Percentiles rank a stretch among this genome's conserved stretches.
Conservation (phyloP, 441 rosid genomes). For the Aleurites moluccanus region DNA sequence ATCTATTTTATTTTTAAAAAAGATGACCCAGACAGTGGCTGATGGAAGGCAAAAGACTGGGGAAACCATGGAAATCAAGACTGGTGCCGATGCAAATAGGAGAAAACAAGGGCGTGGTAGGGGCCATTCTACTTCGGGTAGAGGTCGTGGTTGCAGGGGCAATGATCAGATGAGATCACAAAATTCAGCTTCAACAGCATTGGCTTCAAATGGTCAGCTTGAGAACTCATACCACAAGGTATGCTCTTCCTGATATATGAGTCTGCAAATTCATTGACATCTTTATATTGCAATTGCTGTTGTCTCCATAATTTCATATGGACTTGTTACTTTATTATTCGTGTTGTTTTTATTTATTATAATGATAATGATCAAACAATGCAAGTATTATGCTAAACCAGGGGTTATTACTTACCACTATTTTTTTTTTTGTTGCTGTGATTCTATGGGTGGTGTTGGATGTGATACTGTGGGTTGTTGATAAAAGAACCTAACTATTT, state of each 20-base stretch:
- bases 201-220: constrained; percentile 57
- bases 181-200: constrained; percentile 40
- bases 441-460: background rate
- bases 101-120: constrained; percentile 90
- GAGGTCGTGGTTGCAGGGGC: constrained; percentile 83
- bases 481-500: background rate
- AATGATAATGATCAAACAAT: background rate
- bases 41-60: constrained; percentile 68
- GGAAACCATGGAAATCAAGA: constrained; percentile 56
- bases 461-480: background rate
- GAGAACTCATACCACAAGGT: constrained; percentile 71
- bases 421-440: background rate
- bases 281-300: background rate
- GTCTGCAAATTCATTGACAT: constrained; percentile 4
- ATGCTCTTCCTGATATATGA: constrained; percentile 21
- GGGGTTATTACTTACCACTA: background rate
- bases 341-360: too few relatives aligned
- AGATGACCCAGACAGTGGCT: constrained; percentile 42
- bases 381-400: background rate
- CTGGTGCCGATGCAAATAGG: constrained; percentile 52
- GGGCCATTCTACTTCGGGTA: constrained; percentile 59
- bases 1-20: constrained; percentile 8
- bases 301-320: background rate
- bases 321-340: background rate
- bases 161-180: constrained; percentile 63